Percentiles rank a stretch among this genome's conserved stretches.
Evolutionary conservation across 768 basidiomycete species (phyloP).

Genomic region (Mycena amicta): DNA sequence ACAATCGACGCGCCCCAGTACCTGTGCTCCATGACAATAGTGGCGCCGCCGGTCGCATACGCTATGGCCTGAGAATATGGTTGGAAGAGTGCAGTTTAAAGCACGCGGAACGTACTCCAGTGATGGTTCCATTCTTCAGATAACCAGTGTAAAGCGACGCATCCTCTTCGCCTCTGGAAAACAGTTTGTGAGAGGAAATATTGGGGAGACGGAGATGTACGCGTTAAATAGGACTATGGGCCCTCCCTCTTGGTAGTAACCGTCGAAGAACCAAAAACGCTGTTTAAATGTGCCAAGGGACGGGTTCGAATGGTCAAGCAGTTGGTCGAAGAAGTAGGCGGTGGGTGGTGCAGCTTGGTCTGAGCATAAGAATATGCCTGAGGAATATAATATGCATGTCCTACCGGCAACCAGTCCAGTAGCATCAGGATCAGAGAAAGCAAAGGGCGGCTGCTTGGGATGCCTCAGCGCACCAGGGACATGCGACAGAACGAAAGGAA

Average conservation of each 20-base stretch:
- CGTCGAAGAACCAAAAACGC: slow-evolving; percentile 51
- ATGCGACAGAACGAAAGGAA: not conserved
- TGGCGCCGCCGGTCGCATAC: slow-evolving; percentile 11
- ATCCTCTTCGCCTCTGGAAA: slow-evolving; percentile 20
- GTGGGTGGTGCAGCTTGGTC: not conserved
- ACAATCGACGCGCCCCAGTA: slow-evolving; percentile 21
- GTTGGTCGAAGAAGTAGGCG: slow-evolving; percentile 38
- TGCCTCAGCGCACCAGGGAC: not conserved
- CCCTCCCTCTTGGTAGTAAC: slow-evolving; percentile 42
- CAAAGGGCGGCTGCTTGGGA: slow-evolving; percentile 13
- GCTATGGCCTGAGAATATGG: slow-evolving; percentile 9
- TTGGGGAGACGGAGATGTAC: not conserved
- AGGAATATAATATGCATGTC: no score
- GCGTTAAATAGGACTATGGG: slow-evolving; percentile 13
- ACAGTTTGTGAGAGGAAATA: not conserved
- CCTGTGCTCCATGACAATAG: slow-evolving; percentile 19
- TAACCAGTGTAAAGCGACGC: slow-evolving; percentile 19
- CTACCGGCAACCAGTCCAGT: not conserved
- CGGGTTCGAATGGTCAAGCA: slow-evolving; percentile 50
- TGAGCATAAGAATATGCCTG: no score
- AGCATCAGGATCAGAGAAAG: not conserved
- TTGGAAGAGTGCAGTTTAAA: not conserved
- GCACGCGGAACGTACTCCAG: slow-evolving; percentile 1
- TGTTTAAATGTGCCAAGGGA: slow-evolving; percentile 52
- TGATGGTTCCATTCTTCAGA: slow-evolving; percentile 12